Percentiles rank a stretch among this genome's conserved stretches.
Evolutionary conservation across 1,139 yeast genomes (phyloP).

Genomic region (Geotrichum fermentans): DNA sequence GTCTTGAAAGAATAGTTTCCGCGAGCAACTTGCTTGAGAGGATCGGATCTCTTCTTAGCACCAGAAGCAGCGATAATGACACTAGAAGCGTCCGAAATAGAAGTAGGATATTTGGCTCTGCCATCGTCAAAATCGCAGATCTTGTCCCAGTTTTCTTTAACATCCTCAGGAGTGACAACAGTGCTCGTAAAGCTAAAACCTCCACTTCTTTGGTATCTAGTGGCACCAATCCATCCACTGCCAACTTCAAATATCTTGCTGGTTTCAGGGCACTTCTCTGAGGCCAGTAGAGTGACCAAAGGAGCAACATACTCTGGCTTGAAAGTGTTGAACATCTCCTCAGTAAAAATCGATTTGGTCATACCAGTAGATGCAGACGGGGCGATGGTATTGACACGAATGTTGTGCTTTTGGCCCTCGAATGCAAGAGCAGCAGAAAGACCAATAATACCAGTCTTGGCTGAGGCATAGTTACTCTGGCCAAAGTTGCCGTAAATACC

Average conservation of each 20-base stretch:
- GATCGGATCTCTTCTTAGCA: conserved; percentile 46
- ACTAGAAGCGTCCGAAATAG: conserved; percentile 74
- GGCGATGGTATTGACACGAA: conserved; percentile 78
- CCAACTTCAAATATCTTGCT: conserved; percentile 71
- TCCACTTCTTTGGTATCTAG: conserved; percentile 91
- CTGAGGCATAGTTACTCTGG: conserved; percentile 92
- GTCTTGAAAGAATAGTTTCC: conserved; percentile 51
- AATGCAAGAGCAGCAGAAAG: conserved; percentile 79
- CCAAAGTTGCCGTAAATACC: conserved; percentile 98
- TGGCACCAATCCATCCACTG: conserved; percentile 93
- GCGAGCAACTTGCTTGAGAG: conserved; percentile 24
- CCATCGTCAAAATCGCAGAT: conserved; percentile 61
- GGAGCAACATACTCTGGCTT: conserved; percentile 93
- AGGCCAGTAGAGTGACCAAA: conserved; percentile 67
- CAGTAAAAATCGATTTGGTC: conserved; percentile 83
- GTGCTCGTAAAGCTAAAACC: conserved; percentile 64
- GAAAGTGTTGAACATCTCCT: conserved; percentile 72
- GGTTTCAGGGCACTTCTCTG: conserved; percentile 64
- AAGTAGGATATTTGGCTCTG: conserved; percentile 52
- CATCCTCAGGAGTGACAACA: conserved; percentile 58
- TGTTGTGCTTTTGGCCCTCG: conserved; percentile 79
- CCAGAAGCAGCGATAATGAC: conserved; percentile 65
- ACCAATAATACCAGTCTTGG: conserved; percentile 85
- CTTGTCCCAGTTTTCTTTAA: conserved; percentile 61
- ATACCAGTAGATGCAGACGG: conserved; percentile 98